A percentile compares a stretch with the other conserved stretches of the same genome.
Conservation (phyloP, 1,139 yeast species). For the Schwanniomyces etchellsii region DNA sequence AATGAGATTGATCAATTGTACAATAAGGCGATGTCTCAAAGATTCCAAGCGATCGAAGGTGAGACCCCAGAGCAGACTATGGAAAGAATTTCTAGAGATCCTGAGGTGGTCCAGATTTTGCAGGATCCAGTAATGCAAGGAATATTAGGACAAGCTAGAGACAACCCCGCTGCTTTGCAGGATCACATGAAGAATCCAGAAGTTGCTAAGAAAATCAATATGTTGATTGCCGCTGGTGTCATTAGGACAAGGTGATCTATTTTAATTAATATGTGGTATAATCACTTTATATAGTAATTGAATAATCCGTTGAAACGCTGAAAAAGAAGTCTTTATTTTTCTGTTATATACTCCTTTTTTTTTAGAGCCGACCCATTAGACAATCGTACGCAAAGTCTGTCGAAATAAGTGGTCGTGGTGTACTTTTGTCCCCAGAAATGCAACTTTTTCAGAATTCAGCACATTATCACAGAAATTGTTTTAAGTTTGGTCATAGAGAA, state of each 20-base stretch:
- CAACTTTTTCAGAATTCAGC: no score
- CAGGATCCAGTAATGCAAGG: slow-evolving; percentile 98
- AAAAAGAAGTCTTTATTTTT: slow-evolving; percentile 17
- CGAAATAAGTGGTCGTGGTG: no score
- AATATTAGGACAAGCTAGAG: slow-evolving; percentile 89
- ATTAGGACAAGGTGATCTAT: slow-evolving; percentile 73
- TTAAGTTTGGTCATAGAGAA: no score
- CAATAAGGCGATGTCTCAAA: slow-evolving; percentile 68
- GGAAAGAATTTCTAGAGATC: slow-evolving; percentile 88
- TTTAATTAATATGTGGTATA: no score
- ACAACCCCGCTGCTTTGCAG: slow-evolving; percentile 92
- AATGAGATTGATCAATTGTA: slow-evolving; percentile 80
- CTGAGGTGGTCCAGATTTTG: slow-evolving; percentile 84
- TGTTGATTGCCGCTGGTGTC: slow-evolving; percentile 94
- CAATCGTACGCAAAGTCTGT: no score
- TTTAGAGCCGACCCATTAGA: no score
- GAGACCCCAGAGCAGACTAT: slow-evolving; percentile 94
- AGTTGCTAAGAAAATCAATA: slow-evolving; percentile 80
- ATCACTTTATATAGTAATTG: no score
- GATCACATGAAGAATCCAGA: slow-evolving; percentile 98
- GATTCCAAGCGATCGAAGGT: slow-evolving; percentile 79
- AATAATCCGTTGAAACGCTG: no score
- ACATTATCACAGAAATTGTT: no score
- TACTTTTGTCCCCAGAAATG: no score
- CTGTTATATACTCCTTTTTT: slow-evolving; percentile 17